Evolutionary conservation across 129 eudicot species (phyloP), one percentile per base, ranked within the genome.

Genomic region (Pseudognaphalium luteoalbum): DNA sequence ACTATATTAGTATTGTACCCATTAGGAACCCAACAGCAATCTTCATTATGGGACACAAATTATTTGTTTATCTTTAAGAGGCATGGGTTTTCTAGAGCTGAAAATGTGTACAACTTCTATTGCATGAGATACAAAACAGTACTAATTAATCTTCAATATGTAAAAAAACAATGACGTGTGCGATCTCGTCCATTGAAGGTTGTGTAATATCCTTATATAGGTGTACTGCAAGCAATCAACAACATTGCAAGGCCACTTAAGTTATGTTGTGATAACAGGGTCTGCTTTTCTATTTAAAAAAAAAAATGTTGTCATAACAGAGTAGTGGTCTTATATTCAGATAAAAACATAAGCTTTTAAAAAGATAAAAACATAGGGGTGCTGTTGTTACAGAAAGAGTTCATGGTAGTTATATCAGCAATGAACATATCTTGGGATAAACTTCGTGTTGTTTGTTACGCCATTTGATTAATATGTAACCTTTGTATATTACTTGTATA

Each of bases 1-100:
- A 77, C 81, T 77, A 77, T 68, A n/a, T 59, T 57, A 68, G 75
- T 78, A 75, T 80, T 74, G 72, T 83, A 76, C 69, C 82, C 79
- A 80, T 58, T 76, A 59, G 78, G 47, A 64, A 35, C 63, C 61
- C 61, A 73, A 73, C 51, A 67, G 70, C 67, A 47, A 83, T 50
- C 39, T 76, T 76, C 72, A 32, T 42, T 54, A 74, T 44, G 59
- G 69, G 69, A 73, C 42, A 35, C 22, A 7, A 73, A 59, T 25
- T 73, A 16, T 66, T 22, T 51, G 57, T 44, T 47, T 63, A 51
- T n/a, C 44, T 42, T 22, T 72, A 19, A n/a, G 44, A 58, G 12
- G 14, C 33, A 29, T 15, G 8, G 20, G 50, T 3, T n/a, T 65
- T n/a, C 30, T 62, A 32, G 34, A 73, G 54, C 68, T 72, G 56